Evolutionary conservation across 129 eudicot genomes (phyloP).

Genomic region (Apium graveolens): DNA sequence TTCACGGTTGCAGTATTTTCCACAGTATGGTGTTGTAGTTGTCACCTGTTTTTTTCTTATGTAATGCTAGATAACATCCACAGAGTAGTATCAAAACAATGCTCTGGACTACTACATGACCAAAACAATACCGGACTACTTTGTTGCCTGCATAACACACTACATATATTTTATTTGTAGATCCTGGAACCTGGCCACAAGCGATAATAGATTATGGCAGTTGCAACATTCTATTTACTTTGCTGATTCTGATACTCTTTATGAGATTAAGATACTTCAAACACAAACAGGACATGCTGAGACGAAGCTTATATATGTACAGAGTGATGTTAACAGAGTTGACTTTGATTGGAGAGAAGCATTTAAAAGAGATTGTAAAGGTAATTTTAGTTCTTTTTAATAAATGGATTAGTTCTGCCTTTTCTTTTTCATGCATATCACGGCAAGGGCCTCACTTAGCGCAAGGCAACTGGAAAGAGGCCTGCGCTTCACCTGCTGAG

Average conservation of each 20-base stretch:
- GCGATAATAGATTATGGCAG: slow-evolving; percentile 53
- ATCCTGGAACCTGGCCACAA: slow-evolving; percentile 67
- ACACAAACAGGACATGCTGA: slow-evolving; percentile 5
- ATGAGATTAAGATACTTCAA: slow-evolving; percentile 8
- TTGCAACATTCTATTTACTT: slow-evolving; percentile 27
- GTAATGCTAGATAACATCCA: background rate
- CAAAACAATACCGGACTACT: background rate
- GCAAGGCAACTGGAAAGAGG: background rate
- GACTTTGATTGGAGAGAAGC: slow-evolving; percentile 41
- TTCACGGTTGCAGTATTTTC: background rate
- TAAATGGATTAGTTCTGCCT: background rate
- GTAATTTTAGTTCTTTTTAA: slow-evolving; percentile 22
- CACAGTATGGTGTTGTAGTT: background rate
- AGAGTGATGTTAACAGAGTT: slow-evolving; percentile 9
- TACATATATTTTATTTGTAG: slow-evolving; percentile 26
- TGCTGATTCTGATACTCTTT: slow-evolving; percentile 15
- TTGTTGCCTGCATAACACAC: background rate
- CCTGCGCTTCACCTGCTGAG: background rate
- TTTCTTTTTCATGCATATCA: background rate
- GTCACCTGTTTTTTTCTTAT: background rate
- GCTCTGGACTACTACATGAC: background rate
- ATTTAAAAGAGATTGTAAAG: slow-evolving; percentile 43
- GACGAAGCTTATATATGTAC: slow-evolving; percentile 7
- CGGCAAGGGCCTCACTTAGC: background rate
- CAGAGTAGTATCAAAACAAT: background rate